phyloP scores from a whole-genome alignment of 1,139 yeast species.

The Starmera stellimalicola region DNA sequence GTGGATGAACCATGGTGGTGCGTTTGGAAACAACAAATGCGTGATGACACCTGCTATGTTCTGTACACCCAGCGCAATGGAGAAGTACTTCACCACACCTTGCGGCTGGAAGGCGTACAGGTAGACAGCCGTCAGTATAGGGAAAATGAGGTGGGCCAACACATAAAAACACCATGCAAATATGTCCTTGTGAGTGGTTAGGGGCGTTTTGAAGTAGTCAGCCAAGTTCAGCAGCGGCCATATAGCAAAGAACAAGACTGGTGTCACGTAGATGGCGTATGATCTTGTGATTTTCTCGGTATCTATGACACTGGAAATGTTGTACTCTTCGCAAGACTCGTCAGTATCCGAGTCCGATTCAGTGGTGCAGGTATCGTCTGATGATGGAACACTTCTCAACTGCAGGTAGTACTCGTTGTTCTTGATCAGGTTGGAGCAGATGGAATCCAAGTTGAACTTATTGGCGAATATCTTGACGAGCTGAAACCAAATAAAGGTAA shows the following conservation, averaged over 20 bases:
- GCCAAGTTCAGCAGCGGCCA: constrained; percentile 19
- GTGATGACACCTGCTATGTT: constrained; percentile 52
- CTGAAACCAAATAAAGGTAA: constrained; percentile 9
- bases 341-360: constrained; percentile 1
- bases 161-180: constrained; percentile 56
- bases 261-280: constrained; percentile 15
- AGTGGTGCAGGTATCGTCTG: constrained; percentile 1
- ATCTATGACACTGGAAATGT: constrained; percentile 2
- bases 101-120: constrained; percentile 60
- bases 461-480: background rate
- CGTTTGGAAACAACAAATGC: constrained; percentile 53
- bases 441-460: background rate
- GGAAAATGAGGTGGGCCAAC: constrained; percentile 47
- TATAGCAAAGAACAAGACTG: constrained; percentile 12
- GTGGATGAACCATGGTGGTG: constrained; percentile 67
- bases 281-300: constrained; percentile 8
- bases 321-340: constrained; percentile 1
- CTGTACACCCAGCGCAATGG: constrained; percentile 46
- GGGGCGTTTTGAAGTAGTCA: constrained; percentile 10
- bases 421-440: background rate
- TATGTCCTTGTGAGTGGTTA: constrained; percentile 36
- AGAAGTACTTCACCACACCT: constrained; percentile 44
- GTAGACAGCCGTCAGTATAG: constrained; percentile 54
- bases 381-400: constrained; percentile 3
- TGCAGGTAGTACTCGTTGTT: background rate